Evolutionary conservation across 2,329 filamentous ascomycete species (phyloP).

Genomic region (Diaporthe velutina): DNA sequence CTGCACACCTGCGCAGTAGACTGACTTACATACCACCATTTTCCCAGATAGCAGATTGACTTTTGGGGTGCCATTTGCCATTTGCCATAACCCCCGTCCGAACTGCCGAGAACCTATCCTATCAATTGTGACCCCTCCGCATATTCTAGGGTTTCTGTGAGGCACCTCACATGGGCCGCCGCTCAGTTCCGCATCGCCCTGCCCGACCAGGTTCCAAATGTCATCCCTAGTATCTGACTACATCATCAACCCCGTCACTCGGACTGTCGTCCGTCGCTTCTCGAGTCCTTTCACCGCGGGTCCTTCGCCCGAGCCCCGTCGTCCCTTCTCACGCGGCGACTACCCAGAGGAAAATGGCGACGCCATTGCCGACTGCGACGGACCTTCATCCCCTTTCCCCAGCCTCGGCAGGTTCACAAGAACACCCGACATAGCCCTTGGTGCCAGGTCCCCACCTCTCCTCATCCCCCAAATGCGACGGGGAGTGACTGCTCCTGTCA

Average conservation of each 20-base stretch:
- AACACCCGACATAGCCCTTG: constrained; percentile 38
- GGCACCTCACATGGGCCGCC: constrained; percentile 22
- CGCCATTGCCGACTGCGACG: constrained; percentile 44
- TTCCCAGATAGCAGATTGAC: constrained; percentile 28
- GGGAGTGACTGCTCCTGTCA: constrained; percentile 18
- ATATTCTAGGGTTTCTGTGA: constrained; percentile 8
- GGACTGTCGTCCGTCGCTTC: constrained; percentile 72
- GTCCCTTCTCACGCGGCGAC: constrained; percentile 40
- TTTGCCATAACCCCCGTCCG: constrained; percentile 20
- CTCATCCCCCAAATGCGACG: constrained; percentile 37
- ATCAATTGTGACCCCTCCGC: background rate
- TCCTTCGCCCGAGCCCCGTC: constrained; percentile 50
- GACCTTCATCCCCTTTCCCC: constrained; percentile 29
- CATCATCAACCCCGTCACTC: constrained; percentile 74
- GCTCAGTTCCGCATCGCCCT: constrained; percentile 18
- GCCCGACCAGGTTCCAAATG: constrained; percentile 56
- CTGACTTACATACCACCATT: constrained; percentile 8
- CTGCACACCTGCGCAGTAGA: constrained; percentile 8
- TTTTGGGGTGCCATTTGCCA: constrained; percentile 11
- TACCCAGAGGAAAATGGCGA: constrained; percentile 40
- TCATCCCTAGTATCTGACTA: constrained; percentile 74
- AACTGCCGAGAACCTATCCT: constrained; percentile 25
- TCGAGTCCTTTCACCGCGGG: constrained; percentile 56
- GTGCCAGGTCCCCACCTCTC: constrained; percentile 38
- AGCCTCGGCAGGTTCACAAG: constrained; percentile 42